Evolutionary conservation across 148 eudicot species (phyloP), one percentile per base, ranked within the genome.

Genomic region (Mesembryanthemum crystallinum): DNA sequence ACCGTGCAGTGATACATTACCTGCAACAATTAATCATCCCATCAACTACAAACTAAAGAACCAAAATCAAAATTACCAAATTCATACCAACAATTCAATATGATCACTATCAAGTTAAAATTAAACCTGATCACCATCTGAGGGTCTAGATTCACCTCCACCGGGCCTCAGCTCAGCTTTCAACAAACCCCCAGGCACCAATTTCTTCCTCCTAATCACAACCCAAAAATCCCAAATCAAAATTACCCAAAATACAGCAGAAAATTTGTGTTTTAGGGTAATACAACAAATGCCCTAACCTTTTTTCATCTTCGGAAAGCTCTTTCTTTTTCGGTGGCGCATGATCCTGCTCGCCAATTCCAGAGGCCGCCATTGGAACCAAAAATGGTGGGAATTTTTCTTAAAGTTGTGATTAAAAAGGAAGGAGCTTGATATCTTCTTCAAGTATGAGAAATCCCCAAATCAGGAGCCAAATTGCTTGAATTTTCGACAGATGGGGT

Each of bases 51-150:
- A 64, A 17, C 18, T 20, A 20, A 54, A 54, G 3, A 20, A 54
- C 2, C 17, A 54, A 54, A 54, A 17, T 17, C 21, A 17, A 54
- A 17, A 17, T 18, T 21, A 54, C 6, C 21, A 54, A 54, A 18
- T 54, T 1, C 21, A 54, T 21, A 17, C 7, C 21, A 69, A 23
- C 9, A 15, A 52, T 17, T 20, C 6, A 18, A 10, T 0, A n/a
- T 10, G 4, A 69, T 54, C 43, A 32, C 11, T 12, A 51, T 35
- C 0, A 33, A 8, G 43, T 21, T 33, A 23, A 61, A 37, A 18
- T 20, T 8, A 27, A 68, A 92, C 98, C 98, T 92, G 98, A 90
- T 95, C 91, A 69, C 96, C 98, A 63, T 92, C 97, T 11, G 86
- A 75, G 4, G 98, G 97, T 52, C 63, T 86, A 20, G 83, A 79